A percentile compares a stretch with the other conserved stretches of the same genome.
phyloP scores from a whole-genome alignment of 257 asterid genomes.

The Solanum clarkiae region DNA sequence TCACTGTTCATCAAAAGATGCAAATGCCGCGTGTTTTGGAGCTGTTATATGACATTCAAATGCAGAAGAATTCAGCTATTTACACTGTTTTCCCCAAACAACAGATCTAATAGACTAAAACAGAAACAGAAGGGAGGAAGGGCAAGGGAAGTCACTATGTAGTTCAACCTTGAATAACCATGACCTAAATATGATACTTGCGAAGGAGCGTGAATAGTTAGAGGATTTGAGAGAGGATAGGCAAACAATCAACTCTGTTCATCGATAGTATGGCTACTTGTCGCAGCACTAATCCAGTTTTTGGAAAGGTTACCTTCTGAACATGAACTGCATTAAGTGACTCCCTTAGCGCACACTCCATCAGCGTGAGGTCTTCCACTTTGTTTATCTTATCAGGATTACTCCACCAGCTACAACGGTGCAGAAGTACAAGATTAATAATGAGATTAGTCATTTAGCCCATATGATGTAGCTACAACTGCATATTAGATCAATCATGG shows the following conservation, averaged over 20 bases:
- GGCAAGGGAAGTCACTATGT: background rate
- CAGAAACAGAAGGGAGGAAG: background rate
- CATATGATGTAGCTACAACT: background rate
- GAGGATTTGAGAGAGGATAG: background rate
- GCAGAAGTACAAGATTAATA: background rate
- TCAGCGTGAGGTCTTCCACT: constrained; percentile 53
- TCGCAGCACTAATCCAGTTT: background rate
- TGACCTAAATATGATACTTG: background rate
- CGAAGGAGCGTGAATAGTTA: background rate
- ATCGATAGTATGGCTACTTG: background rate
- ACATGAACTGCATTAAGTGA: constrained; percentile 38
- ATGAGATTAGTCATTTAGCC: background rate
- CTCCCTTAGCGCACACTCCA: constrained; percentile 58
- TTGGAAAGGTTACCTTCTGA: constrained; percentile 31
- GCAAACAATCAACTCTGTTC: background rate
- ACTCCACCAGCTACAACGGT: constrained; percentile 55
- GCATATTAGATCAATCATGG: background rate
- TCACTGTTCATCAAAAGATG: constrained; percentile 26
- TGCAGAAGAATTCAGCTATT: background rate
- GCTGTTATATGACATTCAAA: constrained; percentile 19
- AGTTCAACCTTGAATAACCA: background rate
- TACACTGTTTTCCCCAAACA: background rate
- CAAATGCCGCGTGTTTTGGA: constrained; percentile 29
- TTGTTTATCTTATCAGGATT: constrained; percentile 65
- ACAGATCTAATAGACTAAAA: background rate